Evolutionary conservation across 345 rosid genomes (phyloP).

Genomic region (Aquilaria yunnanensis): DNA sequence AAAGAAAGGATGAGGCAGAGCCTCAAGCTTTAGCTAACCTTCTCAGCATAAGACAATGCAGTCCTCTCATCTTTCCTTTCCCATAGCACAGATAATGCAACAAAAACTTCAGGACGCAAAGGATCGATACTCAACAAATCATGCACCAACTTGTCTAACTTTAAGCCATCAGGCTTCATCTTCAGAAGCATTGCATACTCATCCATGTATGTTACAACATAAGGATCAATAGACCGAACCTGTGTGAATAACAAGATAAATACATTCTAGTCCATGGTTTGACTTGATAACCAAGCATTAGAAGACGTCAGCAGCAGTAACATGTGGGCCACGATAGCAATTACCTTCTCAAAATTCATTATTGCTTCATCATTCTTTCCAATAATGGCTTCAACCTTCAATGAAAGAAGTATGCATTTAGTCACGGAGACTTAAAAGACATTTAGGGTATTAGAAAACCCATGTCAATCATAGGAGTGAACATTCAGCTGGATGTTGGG

Average conservation of each 20-base stretch:
- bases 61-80: conserved; percentile 84
- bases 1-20: conserved; percentile 2
- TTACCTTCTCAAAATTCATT: conserved; percentile 88
- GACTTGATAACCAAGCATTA: not conserved
- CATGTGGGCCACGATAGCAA: not conserved
- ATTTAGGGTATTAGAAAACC: too few species aligned
- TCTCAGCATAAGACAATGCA: conserved; percentile 87
- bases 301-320: conserved; percentile 6
- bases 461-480: too few species aligned
- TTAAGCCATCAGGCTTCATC: conserved; percentile 71
- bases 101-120: conserved; percentile 85
- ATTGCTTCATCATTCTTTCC: conserved; percentile 94
- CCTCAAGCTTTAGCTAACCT: conserved; percentile 46
- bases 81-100: conserved; percentile 80
- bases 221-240: conserved; percentile 95
- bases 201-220: conserved; percentile 80
- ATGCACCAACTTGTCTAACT: conserved; percentile 85
- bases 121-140: conserved; percentile 84
- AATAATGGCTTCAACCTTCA: conserved; percentile 86
- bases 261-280: not conserved
- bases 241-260: conserved; percentile 29
- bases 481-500: too few species aligned
- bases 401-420: conserved; percentile 16
- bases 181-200: conserved; percentile 97
- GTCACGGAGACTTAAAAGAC: conserved; percentile 5